A percentile compares a stretch with the other conserved stretches of the same genome.
Evolutionary conservation across 2,329 filamentous ascomycete genomes (phyloP).

Genomic region (Colletotrichum australisinense): DNA sequence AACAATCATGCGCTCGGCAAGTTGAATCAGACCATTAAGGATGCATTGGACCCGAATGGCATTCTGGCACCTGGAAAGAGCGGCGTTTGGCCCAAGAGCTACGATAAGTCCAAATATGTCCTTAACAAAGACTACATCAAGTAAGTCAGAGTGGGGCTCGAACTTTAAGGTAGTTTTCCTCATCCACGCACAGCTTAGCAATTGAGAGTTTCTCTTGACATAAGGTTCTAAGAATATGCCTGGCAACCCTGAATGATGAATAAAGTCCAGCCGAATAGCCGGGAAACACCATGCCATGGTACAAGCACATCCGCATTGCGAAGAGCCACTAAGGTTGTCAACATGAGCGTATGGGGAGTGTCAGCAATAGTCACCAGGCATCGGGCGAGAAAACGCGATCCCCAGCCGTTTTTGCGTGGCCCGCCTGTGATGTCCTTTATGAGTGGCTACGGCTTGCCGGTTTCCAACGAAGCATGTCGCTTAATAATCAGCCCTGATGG

Average conservation of each 20-base stretch:
- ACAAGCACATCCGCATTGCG: no score
- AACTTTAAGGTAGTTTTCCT: no score
- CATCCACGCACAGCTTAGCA: neutral
- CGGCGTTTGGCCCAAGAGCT: slow-evolving; percentile 48
- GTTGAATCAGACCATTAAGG: slow-evolving; percentile 57
- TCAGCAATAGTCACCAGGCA: no score
- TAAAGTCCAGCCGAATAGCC: no score
- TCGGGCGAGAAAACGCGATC: no score
- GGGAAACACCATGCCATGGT: no score
- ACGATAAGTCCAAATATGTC: slow-evolving; percentile 30
- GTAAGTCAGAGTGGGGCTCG: neutral
- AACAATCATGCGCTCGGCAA: slow-evolving; percentile 53
- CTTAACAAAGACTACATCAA: slow-evolving; percentile 26
- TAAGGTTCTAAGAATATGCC: no score
- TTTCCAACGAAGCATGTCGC: neutral
- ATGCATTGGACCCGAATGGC: slow-evolving; percentile 55
- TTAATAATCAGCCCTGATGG: slow-evolving; percentile 23
- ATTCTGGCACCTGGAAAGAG: slow-evolving; percentile 50
- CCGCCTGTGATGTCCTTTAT: fast-evolving
- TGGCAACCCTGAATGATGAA: no score
- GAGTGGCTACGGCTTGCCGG: fast-evolving
- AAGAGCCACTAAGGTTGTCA: no score
- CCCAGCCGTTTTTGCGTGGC: no score
- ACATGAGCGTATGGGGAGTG: no score
- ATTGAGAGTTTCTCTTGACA: neutral